Conservation (phyloP, 2,329 filamentous ascomycete species). For the Mycosphaerelloides madeirae region DNA sequence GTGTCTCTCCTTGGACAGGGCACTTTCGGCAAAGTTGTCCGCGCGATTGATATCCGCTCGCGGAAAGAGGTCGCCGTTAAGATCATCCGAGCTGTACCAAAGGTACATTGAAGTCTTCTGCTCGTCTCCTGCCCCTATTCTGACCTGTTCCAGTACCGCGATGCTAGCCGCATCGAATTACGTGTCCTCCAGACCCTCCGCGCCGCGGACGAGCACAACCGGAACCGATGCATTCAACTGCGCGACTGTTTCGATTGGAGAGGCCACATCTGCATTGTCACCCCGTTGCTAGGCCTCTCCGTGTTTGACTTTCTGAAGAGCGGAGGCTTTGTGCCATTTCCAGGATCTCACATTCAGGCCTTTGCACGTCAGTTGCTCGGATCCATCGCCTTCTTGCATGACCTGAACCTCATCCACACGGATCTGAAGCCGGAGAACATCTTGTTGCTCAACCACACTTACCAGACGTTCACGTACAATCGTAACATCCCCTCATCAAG, state of each 20-base stretch:
- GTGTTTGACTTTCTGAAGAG: constrained; percentile 98
- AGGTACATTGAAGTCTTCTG: constrained; percentile 43
- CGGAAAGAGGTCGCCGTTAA: constrained; percentile 88
- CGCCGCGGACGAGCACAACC: constrained; percentile 84
- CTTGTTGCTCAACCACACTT: constrained; percentile 58
- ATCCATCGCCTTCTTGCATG: constrained; percentile 96
- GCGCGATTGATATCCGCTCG: constrained; percentile 74
- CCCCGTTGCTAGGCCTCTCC: constrained; percentile 78
- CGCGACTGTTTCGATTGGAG: constrained; percentile 96
- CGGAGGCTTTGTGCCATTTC: constrained; percentile 93
- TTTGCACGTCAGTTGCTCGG: constrained; percentile 95
- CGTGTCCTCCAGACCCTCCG: constrained; percentile 87
- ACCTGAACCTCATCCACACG: constrained; percentile 95
- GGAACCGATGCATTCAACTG: constrained; percentile 94
- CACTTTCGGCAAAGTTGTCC: constrained; percentile 96
- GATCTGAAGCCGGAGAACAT: constrained; percentile 67
- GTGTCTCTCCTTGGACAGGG: constrained; percentile 87
- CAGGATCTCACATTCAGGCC: constrained; percentile 95
- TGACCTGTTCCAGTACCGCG: constrained; percentile 59
- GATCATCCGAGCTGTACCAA: constrained; percentile 96
- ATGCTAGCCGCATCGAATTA: constrained; percentile 90
- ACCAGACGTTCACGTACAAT: constrained; percentile 67
- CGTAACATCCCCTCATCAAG: constrained; percentile 62
- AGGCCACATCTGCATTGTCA: constrained; percentile 88
- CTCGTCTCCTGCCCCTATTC: not conserved